Conservation (phyloP, 129 eudicot genomes). For the Chrysanthemum makinoi region DNA sequence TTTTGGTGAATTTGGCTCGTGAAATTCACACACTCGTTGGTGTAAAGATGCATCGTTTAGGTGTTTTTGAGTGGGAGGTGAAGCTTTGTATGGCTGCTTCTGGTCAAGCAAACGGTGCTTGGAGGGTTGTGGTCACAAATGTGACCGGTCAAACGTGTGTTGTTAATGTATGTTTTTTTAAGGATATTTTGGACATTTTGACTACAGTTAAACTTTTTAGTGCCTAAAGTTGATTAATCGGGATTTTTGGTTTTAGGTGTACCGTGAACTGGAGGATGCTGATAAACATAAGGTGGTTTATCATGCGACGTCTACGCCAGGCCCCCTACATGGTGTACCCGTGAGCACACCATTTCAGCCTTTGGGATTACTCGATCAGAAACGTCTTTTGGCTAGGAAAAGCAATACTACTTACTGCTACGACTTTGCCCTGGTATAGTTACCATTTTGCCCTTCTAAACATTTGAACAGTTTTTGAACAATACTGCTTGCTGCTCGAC, state of each 20-base stretch:
- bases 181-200: conserved; percentile 14
- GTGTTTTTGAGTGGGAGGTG: conserved; percentile 96
- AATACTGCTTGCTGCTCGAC: no score
- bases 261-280: conserved; percentile 77
- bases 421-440: conserved; percentile 80
- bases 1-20: conserved; percentile 68
- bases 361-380: conserved; percentile 70
- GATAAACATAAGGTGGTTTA: conserved; percentile 51
- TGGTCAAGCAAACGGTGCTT: conserved; percentile 87
- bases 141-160: conserved; percentile 96
- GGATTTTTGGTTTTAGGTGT: conserved; percentile 44
- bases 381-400: conserved; percentile 84
- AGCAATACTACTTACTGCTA: conserved; percentile 99
- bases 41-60: conserved; percentile 86
- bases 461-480: no score
- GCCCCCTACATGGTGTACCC: conserved; percentile 76
- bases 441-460: conserved; percentile 8
- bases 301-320: conserved; percentile 47
- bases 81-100: conserved; percentile 78
- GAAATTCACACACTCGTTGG: conserved; percentile 74
- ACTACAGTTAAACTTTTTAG: not conserved
- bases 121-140: conserved; percentile 92
- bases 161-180: conserved; percentile 67
- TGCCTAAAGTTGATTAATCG: not conserved
- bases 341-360: conserved; percentile 78